A percentile compares a stretch with the other conserved stretches of the same genome.
Conservation (phyloP, 148 eudicot species). For the Chenopodium album region DNA sequence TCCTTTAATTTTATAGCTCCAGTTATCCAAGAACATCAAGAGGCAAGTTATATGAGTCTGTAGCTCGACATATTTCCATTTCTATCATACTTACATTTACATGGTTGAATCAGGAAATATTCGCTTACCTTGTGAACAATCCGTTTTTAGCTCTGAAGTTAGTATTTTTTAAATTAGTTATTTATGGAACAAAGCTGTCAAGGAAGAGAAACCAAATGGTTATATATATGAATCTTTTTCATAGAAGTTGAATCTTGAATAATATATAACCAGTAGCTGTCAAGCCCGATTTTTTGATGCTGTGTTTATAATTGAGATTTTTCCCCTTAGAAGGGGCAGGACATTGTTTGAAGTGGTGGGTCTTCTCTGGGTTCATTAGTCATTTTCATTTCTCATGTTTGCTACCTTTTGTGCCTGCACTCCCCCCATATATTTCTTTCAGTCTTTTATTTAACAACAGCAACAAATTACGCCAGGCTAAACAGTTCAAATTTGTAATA, state of each 20-base stretch:
- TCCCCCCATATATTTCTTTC: neutral
- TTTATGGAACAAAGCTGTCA: neutral
- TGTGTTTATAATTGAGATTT: neutral
- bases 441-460: neutral
- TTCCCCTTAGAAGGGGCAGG: neutral
- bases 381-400: neutral
- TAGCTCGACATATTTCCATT: neutral
- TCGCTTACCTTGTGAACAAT: neutral
- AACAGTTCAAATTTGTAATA: neutral
- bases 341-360: neutral
- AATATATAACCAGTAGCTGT: neutral
- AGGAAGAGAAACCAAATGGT: neutral
- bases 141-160: neutral
- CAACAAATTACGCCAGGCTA: neutral
- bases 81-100: neutral
- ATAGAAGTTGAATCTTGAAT: neutral
- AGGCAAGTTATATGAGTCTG: neutral
- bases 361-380: neutral
- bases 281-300: neutral
- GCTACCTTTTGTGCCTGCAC: neutral
- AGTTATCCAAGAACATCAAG: neutral
- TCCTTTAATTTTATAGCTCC: neutral
- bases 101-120: neutral
- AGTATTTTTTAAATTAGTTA: neutral
- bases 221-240: neutral